A percentile compares a stretch with the other conserved stretches of the same genome.
phyloP scores from a whole-genome alignment of 2,329 filamentous ascomycete species.

The Epichloe aotearoae region DNA sequence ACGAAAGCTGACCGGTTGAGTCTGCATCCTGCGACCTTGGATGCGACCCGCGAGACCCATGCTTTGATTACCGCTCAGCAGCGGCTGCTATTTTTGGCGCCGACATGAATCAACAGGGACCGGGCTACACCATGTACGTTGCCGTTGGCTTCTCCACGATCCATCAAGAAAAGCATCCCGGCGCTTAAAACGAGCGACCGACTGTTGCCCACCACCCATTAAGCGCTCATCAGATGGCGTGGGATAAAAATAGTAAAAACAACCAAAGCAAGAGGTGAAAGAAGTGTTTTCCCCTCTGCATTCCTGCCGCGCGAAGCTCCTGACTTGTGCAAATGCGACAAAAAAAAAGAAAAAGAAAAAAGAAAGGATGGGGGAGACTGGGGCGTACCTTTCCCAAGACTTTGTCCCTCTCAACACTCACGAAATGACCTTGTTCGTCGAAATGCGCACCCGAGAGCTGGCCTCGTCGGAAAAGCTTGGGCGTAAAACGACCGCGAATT shows the following conservation, averaged over 20 bases:
- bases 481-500: slow-evolving; percentile 79
- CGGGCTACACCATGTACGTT: background rate
- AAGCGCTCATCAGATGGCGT: background rate
- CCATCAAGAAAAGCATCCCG: background rate
- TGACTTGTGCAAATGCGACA: background rate
- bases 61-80: background rate
- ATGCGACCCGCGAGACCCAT: slow-evolving; percentile 2
- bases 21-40: slow-evolving; percentile 1
- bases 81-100: background rate
- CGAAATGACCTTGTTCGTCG: slow-evolving; percentile 71
- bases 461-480: slow-evolving; percentile 76
- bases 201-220: background rate
- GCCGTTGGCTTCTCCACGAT: background rate
- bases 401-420: slow-evolving; percentile 76
- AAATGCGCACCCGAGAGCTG: slow-evolving; percentile 68
- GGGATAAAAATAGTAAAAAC: background rate
- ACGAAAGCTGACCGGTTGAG: background rate
- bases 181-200: background rate
- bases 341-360: background rate
- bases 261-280: background rate
- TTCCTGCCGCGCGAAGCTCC: background rate
- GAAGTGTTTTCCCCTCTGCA: background rate
- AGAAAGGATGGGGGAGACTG: slow-evolving; percentile 8
- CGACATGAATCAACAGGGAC: background rate
- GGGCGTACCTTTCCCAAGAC: slow-evolving; percentile 60